These are phyloP conservation scores for Capsicum rhomboideum DNA, from an alignment of 257 asterid genomes.

Conservation along the genomic window DNA sequence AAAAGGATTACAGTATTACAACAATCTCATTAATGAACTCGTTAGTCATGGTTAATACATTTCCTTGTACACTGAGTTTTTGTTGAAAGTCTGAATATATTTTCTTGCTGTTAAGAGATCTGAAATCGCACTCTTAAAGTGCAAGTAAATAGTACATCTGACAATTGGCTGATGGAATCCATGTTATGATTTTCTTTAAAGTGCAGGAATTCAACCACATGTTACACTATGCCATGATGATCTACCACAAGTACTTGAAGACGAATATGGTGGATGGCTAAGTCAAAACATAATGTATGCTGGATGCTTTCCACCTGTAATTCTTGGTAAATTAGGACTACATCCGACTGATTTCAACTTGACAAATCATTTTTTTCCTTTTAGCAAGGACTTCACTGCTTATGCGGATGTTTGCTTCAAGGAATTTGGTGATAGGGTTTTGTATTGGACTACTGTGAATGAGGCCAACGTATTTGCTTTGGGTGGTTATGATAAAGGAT, in stretches of 20 bases:
- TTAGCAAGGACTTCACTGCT: background rate
- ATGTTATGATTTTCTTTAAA: background rate
- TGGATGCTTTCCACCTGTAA: background rate
- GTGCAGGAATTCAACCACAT: conserved; percentile 40
- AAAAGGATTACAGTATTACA: conserved; percentile 32
- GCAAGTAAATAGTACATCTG: background rate
- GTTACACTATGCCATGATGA: background rate
- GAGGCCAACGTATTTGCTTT: conserved; percentile 37
- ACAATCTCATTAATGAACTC: conserved; percentile 36
- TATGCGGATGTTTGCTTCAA: conserved; percentile 48
- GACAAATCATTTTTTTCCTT: background rate
- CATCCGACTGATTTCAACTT: background rate
- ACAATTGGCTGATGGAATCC: background rate
- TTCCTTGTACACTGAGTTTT: background rate
- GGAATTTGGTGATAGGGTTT: conserved; percentile 53
- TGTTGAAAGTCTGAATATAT: background rate
- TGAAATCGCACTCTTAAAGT: background rate
- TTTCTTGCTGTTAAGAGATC: background rate
- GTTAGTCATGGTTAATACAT: background rate
- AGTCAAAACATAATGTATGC: conserved; percentile 38
- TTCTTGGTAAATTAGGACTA: background rate
- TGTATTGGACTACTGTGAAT: conserved; percentile 47
- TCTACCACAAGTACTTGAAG: background rate
- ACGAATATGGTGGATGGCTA: conserved; percentile 16
- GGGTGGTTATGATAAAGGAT: background rate